These are phyloP conservation scores for Elsinoe perseae DNA, from an alignment of 2,329 filamentous ascomycete genomes.

Conservation along the genomic window DNA sequence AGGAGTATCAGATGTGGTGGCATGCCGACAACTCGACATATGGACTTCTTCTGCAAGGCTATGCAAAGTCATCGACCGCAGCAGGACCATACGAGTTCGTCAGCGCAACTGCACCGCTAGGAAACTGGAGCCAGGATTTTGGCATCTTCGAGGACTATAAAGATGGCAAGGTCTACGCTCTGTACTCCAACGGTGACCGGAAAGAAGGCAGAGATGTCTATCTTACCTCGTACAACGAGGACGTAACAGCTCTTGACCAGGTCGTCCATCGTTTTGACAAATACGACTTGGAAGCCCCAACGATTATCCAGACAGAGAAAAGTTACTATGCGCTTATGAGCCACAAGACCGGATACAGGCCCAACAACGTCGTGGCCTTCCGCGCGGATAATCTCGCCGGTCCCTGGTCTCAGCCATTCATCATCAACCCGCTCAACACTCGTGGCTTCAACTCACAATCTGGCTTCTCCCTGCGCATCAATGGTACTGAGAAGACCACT, in stretches of 20 bases:
- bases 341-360: constrained; percentile 57
- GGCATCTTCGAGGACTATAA: constrained; percentile 55
- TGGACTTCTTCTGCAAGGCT: constrained; percentile 49
- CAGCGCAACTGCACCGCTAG: constrained; percentile 47
- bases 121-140: constrained; percentile 58
- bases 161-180: constrained; percentile 47
- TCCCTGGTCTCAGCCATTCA: constrained; percentile 55
- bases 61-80: constrained; percentile 47
- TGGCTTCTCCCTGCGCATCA: constrained; percentile 48
- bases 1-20: constrained; percentile 56
- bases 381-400: constrained; percentile 51
- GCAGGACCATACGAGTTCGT: constrained; percentile 49
- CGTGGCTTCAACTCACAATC: constrained; percentile 55
- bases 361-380: constrained; percentile 55
- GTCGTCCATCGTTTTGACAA: constrained; percentile 52
- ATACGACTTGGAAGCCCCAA: constrained; percentile 53
- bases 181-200: constrained; percentile 54
- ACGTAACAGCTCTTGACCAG: constrained; percentile 45
- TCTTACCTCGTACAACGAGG: constrained; percentile 46
- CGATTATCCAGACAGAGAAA: constrained; percentile 52
- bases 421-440: constrained; percentile 51
- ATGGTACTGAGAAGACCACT: constrained; percentile 31
- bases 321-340: constrained; percentile 56
- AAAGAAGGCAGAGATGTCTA: constrained; percentile 51
- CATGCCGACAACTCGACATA: constrained; percentile 54